Evolutionary conservation across 805 yeast species (phyloP).

Genomic region (Yarrowia bubula): DNA sequence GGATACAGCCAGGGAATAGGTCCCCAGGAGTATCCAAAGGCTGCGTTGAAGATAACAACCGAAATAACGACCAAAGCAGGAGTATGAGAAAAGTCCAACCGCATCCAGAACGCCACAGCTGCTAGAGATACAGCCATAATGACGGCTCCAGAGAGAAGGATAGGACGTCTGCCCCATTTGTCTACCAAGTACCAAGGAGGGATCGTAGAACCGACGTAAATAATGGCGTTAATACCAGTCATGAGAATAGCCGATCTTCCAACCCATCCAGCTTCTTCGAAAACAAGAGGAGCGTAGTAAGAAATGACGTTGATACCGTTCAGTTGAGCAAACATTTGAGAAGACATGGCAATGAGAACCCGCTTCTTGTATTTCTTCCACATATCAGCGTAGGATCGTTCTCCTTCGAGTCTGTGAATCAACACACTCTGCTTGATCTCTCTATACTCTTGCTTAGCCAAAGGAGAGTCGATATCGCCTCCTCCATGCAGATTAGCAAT

Average conservation of each 20-base stretch:
- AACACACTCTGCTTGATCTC: slow-evolving; percentile 79
- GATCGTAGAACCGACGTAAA: slow-evolving; percentile 64
- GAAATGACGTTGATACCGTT: slow-evolving; percentile 92
- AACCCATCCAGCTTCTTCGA: slow-evolving; percentile 92
- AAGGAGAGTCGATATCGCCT: slow-evolving; percentile 68
- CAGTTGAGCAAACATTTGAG: slow-evolving; percentile 89
- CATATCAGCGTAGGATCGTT: slow-evolving; percentile 68
- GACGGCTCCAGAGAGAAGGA: slow-evolving; percentile 72
- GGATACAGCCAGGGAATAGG: slow-evolving; percentile 90
- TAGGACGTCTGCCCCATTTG: slow-evolving; percentile 87
- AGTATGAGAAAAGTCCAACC: slow-evolving; percentile 51
- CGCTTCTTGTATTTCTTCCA: slow-evolving; percentile 73
- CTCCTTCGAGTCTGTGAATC: slow-evolving; percentile 77
- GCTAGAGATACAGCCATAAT: slow-evolving; percentile 73
- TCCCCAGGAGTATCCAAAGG: slow-evolving; percentile 90
- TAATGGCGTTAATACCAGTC: slow-evolving; percentile 76
- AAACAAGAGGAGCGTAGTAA: slow-evolving; percentile 90
- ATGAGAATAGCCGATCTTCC: slow-evolving; percentile 84
- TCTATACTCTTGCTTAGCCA: slow-evolving; percentile 70
- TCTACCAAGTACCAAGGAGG: slow-evolving; percentile 93
- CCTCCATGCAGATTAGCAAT: slow-evolving; percentile 78
- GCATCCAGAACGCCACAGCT: slow-evolving; percentile 61
- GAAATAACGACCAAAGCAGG: slow-evolving; percentile 70
- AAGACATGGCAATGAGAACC: slow-evolving; percentile 81
- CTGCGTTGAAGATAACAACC: slow-evolving; percentile 75